Evolutionary conservation across 1,284 basidiomycete genomes (phyloP).

Genomic region (Moesziomyces aphidis): DNA sequence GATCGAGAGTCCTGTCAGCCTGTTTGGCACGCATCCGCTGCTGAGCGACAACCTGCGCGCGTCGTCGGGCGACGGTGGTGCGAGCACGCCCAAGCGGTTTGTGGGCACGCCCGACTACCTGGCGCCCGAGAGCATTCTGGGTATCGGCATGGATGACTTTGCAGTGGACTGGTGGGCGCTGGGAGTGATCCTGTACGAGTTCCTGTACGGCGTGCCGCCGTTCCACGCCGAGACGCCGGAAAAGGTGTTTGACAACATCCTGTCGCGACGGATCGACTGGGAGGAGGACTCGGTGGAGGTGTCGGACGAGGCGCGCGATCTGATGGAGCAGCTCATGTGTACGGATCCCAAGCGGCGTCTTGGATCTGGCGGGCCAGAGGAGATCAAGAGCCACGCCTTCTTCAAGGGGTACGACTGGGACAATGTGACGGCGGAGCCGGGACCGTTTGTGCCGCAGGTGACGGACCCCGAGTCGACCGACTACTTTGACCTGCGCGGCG

Average conservation of each 20-base stretch:
- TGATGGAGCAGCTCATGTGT: conserved; percentile 89
- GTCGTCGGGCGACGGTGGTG: conserved; percentile 74
- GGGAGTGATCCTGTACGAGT: conserved; percentile 98
- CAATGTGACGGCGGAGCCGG: conserved; percentile 85
- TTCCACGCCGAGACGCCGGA: conserved; percentile 98
- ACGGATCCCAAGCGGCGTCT: conserved; percentile 83
- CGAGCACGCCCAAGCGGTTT: conserved; percentile 70
- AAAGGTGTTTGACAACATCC: conserved; percentile 97
- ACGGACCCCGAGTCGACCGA: conserved; percentile 97
- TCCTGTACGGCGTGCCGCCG: conserved; percentile 94
- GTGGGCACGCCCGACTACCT: conserved; percentile 98
- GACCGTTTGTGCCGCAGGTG: conserved; percentile 94
- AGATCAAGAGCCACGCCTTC: conserved; percentile 93
- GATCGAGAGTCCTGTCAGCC: conserved; percentile 56
- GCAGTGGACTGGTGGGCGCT: conserved; percentile 99
- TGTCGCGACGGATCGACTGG: conserved; percentile 96
- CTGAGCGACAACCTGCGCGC: conserved; percentile 46
- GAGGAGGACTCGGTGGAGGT: conserved; percentile 91
- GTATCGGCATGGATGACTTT: conserved; percentile 92
- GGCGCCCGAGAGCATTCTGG: conserved; percentile 94
- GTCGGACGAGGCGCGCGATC: conserved; percentile 86
- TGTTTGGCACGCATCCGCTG: conserved; percentile 50
- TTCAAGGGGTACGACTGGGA: conserved; percentile 93
- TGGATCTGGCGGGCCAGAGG: conserved; percentile 87
- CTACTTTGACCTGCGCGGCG: conserved; percentile 97